These are phyloP conservation scores for Pythium volutum DNA, from an alignment of 352 stramenopile genomes.

Conservation along the genomic window DNA sequence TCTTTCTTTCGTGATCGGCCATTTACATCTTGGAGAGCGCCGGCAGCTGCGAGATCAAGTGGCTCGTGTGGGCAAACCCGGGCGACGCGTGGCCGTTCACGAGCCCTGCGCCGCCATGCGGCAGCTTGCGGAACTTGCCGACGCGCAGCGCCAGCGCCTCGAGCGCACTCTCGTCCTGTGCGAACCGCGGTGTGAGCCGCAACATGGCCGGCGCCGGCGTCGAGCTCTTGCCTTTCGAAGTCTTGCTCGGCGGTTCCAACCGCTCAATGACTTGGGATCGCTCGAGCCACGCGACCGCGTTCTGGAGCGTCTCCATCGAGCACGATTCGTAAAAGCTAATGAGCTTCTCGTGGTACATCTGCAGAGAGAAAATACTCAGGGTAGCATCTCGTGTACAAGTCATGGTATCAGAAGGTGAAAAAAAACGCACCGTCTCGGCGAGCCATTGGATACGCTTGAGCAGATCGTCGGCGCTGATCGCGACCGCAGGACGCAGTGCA, in stretches of 20 bases:
- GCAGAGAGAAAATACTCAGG: neutral
- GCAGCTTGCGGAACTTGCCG: slow-evolving; percentile 75
- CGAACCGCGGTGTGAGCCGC: slow-evolving; percentile 38
- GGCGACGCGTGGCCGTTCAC: slow-evolving; percentile 16
- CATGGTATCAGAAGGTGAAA: too few relatives aligned
- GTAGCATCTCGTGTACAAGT: too few relatives aligned
- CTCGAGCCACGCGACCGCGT: slow-evolving; percentile 63
- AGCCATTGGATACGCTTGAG: slow-evolving; percentile 84
- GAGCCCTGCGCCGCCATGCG: slow-evolving; percentile 36
- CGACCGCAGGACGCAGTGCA: slow-evolving; percentile 45
- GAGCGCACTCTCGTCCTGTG: slow-evolving; percentile 56
- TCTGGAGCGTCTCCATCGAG: slow-evolving; percentile 80
- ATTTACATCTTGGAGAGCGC: slow-evolving; percentile 68
- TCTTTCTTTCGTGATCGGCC: too few relatives aligned
- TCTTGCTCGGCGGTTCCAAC: slow-evolving; percentile 22
- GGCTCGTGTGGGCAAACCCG: slow-evolving; percentile 36
- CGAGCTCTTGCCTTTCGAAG: neutral
- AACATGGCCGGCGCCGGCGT: slow-evolving; percentile 19
- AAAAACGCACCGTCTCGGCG: slow-evolving; percentile 48
- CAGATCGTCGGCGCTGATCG: slow-evolving; percentile 57
- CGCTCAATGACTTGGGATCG: slow-evolving; percentile 63
- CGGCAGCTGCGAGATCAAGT: slow-evolving; percentile 63
- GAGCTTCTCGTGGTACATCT: slow-evolving; percentile 86
- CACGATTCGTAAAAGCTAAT: slow-evolving; percentile 87
- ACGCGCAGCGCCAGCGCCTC: slow-evolving; percentile 59